Base-by-base conservation (phyloP, 306 rosid species). In the Dryas alaskensis region DNA sequence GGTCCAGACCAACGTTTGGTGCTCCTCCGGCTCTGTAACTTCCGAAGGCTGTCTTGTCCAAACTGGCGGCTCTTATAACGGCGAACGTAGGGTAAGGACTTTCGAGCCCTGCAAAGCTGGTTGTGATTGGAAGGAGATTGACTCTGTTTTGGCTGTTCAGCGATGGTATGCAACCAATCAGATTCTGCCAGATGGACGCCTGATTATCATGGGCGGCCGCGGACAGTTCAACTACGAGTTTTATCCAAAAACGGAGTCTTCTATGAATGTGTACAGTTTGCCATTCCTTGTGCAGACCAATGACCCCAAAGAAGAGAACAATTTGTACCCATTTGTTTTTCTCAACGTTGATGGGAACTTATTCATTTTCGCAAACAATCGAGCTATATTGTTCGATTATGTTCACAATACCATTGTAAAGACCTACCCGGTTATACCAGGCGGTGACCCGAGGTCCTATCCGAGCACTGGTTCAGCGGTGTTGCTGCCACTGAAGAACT, bases 381-480 rank as follows among this genome's bases (percentile, higher is more conserved):
- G 87, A 3, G 84, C 92, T 3, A 75, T 89, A 31, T 65, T 87
- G 45, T 73, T 82, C 22, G 83, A 89, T 68, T 89, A 87, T 40
- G 22, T 3, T 0, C 79, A 19, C 0, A 76, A 86, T 69, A 39
- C 4, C 3, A 73, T 86, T 1, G 74, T 89, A 5, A 82, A 80
- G 45, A 73, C 79, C 0, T 89, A 80, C 78, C 92, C 96, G 6
- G 31, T 17, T 2, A 61, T 87, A 0, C 90, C 92, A 0, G 96
- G 85, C 47, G 90, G 92, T 0, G 85, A 89, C 0, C 92, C 96
- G 0, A 79, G 90, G 73, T 61, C 74, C 27, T 89, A 87, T 40
- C 96, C 96, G 42, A 90, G 92, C 48, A 81, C 89, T 0, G 96
- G 96, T 8, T 89, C 96, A 0, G 90, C 85, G 2, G 92, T 89